phyloP scores from a whole-genome alignment of 768 basidiomycete genomes.

The Lentinula sp. region DNA sequence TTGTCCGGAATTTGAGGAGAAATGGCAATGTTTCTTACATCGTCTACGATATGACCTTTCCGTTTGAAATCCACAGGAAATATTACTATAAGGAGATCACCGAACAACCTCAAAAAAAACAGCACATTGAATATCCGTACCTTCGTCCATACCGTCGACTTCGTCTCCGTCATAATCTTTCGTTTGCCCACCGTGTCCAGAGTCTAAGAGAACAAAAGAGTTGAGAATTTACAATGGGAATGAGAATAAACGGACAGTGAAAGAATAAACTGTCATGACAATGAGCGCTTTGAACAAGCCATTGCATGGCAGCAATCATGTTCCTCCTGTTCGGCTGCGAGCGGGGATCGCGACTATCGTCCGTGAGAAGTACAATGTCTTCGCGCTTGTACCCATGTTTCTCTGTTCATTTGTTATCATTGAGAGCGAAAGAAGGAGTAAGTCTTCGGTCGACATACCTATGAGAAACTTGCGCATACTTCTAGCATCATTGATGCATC shows the following conservation, averaged over 20 bases:
- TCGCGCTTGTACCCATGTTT: slow-evolving; percentile 48
- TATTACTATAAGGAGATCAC: slow-evolving; percentile 46
- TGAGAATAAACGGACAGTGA: slow-evolving; percentile 42
- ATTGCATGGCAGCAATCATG: slow-evolving; percentile 43
- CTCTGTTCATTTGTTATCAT: slow-evolving; percentile 19
- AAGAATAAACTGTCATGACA: slow-evolving; percentile 74
- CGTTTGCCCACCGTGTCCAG: slow-evolving; percentile 94
- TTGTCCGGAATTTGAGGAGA: too few species aligned
- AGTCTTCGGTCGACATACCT: slow-evolving; percentile 26
- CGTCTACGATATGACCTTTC: slow-evolving; percentile 72
- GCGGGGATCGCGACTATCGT: slow-evolving; percentile 41
- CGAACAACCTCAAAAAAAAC: background rate
- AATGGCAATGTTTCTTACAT: slow-evolving; percentile 26
- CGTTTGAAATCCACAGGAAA: slow-evolving; percentile 84
- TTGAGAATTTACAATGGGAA: background rate
- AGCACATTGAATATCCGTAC: slow-evolving; percentile 22
- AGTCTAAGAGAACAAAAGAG: slow-evolving; percentile 40
- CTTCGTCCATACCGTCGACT: slow-evolving; percentile 75
- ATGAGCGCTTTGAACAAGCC: slow-evolving; percentile 63
- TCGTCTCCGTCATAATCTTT: slow-evolving; percentile 75
- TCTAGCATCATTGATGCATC: slow-evolving; percentile 78
- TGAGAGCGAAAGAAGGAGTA: background rate
- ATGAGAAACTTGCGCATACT: slow-evolving; percentile 66
- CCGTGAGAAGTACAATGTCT: slow-evolving; percentile 67
- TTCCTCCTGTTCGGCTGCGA: slow-evolving; percentile 39